Base-by-base conservation (phyloP, 768 basidiomycete species). In the Lactarius evosmus region DNA sequence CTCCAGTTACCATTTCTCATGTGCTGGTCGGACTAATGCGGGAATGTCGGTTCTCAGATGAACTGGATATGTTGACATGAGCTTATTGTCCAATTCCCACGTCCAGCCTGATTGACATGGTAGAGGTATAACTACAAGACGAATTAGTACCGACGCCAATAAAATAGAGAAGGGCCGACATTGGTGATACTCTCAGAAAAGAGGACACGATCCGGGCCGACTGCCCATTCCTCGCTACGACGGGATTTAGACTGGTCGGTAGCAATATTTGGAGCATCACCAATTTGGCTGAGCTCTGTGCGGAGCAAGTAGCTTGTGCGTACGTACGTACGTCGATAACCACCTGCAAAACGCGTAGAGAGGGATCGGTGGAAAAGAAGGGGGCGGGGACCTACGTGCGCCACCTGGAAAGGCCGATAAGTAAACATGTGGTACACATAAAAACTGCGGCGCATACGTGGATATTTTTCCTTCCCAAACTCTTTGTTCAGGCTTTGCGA, bases 21-120 rank as follows among this genome's bases (percentile, higher is more conserved):
- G 81, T n/a, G 81, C 82, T 49, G 81, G 80, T 51, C 81, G 82
- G 17, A 82, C 80, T 81, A 51, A 2, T 58, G 33, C 25, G 30
- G 30, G 32, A 29, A 17, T 34, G 6, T 54, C 27, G 41, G 22
- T n/a, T n/a, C 17, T 51, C 16, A 27, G 30, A n/a, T 12, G 2
- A 33, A 32, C 1, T 49, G 1, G 41, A 25, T 17, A n/a, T 2
- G 7, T 44, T 38, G 3, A 34, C 44, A 50, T 29, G 25, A n/a
- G 76, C 88, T 77, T 70, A 90, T 88, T 76, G 66, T 91, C 89
- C 30, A 91, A 78, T 71, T 91, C 89, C 87, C 88, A 91, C 11
- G 87, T 86, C 86, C 83, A 88, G 6, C 86, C 74, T 91, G 89
- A 56, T 83, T 81, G 8, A 77, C 81, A 22, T 91, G 82, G 70